Conservation (phyloP, 225 moss, liverwort and hornwort genomes). For the Antitrichia curtipendula region DNA sequence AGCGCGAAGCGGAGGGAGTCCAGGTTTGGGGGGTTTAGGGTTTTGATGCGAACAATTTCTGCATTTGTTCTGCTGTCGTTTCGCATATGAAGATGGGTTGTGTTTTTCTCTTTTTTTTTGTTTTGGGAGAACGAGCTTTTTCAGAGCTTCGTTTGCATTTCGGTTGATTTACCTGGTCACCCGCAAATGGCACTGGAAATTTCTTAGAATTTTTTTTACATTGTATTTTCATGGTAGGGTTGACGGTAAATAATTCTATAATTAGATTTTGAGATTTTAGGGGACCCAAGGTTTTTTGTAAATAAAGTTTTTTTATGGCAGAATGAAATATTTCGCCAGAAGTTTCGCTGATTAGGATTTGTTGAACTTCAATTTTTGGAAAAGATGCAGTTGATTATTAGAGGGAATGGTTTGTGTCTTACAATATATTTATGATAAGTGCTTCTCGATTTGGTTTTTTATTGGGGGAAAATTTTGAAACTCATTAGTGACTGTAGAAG, state of each 20-base stretch:
- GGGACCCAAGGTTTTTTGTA: too few relatives aligned
- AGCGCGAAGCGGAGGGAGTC: background rate
- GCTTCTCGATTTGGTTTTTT: background rate
- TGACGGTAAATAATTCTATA: accelerated
- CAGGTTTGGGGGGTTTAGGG: background rate
- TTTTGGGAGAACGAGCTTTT: too few relatives aligned
- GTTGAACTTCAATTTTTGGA: accelerated
- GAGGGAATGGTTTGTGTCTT: accelerated
- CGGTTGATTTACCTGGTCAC: too few relatives aligned
- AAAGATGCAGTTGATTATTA: too few relatives aligned
- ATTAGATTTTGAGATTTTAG: accelerated
- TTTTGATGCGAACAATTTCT: background rate
- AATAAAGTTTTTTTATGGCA: accelerated
- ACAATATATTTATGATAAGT: accelerated
- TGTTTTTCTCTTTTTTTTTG: accelerated
- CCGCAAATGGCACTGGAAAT: background rate
- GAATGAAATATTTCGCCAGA: accelerated
- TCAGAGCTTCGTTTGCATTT: too few relatives aligned
- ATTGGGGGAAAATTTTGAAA: accelerated
- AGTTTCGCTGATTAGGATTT: accelerated
- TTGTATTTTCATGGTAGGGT: accelerated
- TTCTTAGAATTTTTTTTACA: too few relatives aligned
- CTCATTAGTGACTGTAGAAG: accelerated
- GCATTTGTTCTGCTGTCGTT: too few relatives aligned
- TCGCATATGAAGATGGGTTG: too few relatives aligned